Percentiles rank a stretch among this genome's conserved stretches.
Evolutionary conservation across 805 yeast genomes (phyloP).

Genomic region (Cyberlindnera subsufficiens): DNA sequence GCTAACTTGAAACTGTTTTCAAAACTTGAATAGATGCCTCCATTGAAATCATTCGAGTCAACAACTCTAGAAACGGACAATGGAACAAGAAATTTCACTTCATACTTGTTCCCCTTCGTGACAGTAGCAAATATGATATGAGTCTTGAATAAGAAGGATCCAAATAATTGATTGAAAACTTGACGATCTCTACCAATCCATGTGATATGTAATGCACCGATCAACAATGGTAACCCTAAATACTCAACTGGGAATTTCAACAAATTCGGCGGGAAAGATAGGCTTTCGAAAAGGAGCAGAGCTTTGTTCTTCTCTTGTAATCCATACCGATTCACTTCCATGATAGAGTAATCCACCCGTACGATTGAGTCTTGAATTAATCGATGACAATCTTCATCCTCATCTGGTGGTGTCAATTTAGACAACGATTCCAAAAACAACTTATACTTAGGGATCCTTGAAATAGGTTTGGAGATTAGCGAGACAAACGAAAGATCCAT

Average conservation of each 20-base stretch:
- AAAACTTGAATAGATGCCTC: constrained; percentile 27
- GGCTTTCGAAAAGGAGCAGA: constrained; percentile 9
- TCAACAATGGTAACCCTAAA: constrained; percentile 39
- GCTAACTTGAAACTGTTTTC: constrained; percentile 34
- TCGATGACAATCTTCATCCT: constrained; percentile 12
- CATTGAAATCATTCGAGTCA: constrained; percentile 21
- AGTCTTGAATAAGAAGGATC: constrained; percentile 44
- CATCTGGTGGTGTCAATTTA: constrained; percentile 23
- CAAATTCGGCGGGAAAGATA: constrained; percentile 9
- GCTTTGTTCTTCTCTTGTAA: constrained; percentile 18
- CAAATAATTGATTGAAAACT: constrained; percentile 16
- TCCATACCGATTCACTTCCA: constrained; percentile 26
- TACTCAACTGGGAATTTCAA: constrained; percentile 35
- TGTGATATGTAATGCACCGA: constrained; percentile 36
- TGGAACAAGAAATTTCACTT: constrained; percentile 44
- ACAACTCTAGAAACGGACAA: constrained; percentile 29
- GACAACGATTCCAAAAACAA: constrained; percentile 40
- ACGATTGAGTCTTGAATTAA: constrained; percentile 13
- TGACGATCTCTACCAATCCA: constrained; percentile 30
- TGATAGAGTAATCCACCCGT: constrained; percentile 20
- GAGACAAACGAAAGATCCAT: constrained; percentile 50
- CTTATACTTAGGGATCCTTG: constrained; percentile 44
- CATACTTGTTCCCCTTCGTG: constrained; percentile 22
- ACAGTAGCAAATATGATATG: constrained; percentile 37
- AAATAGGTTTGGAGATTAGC: constrained; percentile 47